phyloP scores from a whole-genome alignment of 352 stramenopile species.

The Phytophthora chlamydospora region DNA sequence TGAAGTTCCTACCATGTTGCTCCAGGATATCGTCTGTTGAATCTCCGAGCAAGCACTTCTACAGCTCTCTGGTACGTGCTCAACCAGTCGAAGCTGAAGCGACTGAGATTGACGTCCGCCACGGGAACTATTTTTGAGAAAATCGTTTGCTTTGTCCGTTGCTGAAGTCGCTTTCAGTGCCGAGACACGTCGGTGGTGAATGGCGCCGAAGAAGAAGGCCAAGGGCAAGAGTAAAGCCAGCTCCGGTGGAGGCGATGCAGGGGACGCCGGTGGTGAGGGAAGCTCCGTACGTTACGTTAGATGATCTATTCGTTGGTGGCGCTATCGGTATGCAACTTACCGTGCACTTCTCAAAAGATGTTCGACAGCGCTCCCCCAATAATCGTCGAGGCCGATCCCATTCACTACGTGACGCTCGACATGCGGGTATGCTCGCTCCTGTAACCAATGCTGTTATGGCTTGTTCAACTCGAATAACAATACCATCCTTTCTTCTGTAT shows the following conservation, averaged over 20 bases:
- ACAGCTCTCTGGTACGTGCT: too few relatives aligned
- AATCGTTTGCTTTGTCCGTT: slow-evolving; percentile 5
- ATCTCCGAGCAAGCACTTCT: too few relatives aligned
- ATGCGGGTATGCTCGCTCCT: slow-evolving; percentile 43
- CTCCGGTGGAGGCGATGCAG: slow-evolving; percentile 18
- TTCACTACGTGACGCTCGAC: slow-evolving; percentile 61
- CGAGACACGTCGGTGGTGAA: background rate
- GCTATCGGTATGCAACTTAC: background rate
- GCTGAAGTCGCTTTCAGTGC: background rate
- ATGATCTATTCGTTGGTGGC: background rate
- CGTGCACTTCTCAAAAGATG: slow-evolving; percentile 19
- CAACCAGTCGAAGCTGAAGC: background rate
- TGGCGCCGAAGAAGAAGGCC: slow-evolving; percentile 54
- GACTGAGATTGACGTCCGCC: background rate
- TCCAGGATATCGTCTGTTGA: background rate
- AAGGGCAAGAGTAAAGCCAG: slow-evolving; percentile 38
- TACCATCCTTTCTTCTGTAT: background rate
- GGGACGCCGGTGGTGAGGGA: slow-evolving; percentile 16
- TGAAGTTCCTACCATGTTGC: too few relatives aligned
- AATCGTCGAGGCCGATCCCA: slow-evolving; percentile 39
- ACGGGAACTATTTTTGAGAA: slow-evolving; percentile 16
- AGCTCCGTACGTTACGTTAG: slow-evolving; percentile 14
- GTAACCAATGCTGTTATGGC: background rate
- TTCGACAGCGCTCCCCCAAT: slow-evolving; percentile 46
- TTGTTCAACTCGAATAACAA: background rate